A percentile compares a stretch with the other conserved stretches of the same genome.
phyloP scores from a whole-genome alignment of 768 basidiomycete genomes.

The Leccinellum luteum region DNA sequence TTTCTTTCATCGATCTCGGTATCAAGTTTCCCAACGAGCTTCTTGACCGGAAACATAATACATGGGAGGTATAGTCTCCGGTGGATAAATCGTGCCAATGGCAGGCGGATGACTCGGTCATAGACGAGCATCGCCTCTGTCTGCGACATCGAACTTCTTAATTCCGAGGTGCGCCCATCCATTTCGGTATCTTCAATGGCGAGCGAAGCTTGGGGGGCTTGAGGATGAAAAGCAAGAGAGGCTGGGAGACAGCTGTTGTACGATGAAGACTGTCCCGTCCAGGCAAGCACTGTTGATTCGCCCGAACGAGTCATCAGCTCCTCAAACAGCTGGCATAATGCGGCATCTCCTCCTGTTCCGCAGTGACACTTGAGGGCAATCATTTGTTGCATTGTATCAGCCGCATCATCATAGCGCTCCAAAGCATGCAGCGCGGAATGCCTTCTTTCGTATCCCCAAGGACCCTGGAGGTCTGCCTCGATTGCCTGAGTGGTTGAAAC shows the following conservation, averaged over 20 bases:
- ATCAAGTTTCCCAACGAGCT: background rate
- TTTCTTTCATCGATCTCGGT: background rate
- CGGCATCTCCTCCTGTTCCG: background rate
- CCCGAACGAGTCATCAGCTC: constrained; percentile 6
- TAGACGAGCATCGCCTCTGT: background rate
- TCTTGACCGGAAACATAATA: constrained; percentile 3
- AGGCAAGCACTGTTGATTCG: background rate
- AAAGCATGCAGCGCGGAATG: constrained; percentile 1
- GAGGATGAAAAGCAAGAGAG: background rate
- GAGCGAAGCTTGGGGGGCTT: background rate
- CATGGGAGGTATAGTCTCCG: constrained; percentile 10
- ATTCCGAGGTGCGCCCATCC: background rate
- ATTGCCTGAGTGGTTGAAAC: background rate
- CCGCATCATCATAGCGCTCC: background rate
- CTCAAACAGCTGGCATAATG: background rate
- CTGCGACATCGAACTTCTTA: background rate
- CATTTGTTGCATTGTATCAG: background rate
- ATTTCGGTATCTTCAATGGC: background rate
- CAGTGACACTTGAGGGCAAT: too few species aligned
- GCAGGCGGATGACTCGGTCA: background rate
- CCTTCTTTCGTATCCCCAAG: constrained; percentile 1
- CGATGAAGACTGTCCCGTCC: constrained; percentile 8
- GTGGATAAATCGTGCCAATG: background rate
- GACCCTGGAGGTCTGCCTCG: background rate
- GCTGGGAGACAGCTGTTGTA: constrained; percentile 16